phyloP scores from a whole-genome alignment of 1,284 basidiomycete genomes.

The Ceratobasidium sp. region DNA sequence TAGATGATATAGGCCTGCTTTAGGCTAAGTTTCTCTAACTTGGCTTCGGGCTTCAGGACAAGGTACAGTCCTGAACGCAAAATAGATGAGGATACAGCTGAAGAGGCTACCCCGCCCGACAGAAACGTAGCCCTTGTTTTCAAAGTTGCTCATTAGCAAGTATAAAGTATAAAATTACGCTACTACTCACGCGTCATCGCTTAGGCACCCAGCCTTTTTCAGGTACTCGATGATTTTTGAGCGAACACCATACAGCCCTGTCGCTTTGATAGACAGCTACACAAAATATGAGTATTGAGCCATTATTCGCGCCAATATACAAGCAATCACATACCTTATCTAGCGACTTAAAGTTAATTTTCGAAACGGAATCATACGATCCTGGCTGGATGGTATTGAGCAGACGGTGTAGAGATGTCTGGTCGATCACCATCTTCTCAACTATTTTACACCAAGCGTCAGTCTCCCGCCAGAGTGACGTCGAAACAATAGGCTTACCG shows the following conservation, averaged over 20 bases:
- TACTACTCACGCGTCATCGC: slow-evolving; percentile 58
- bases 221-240: slow-evolving; percentile 69
- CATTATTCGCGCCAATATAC: too few species aligned
- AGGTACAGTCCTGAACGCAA: slow-evolving; percentile 12
- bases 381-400: slow-evolving; percentile 46
- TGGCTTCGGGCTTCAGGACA: background rate
- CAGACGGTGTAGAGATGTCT: slow-evolving; percentile 41
- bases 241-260: slow-evolving; percentile 55
- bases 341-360: slow-evolving; percentile 40
- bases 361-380: slow-evolving; percentile 47
- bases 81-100: background rate
- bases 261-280: slow-evolving; percentile 22
- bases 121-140: slow-evolving; percentile 50
- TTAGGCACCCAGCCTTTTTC: background rate
- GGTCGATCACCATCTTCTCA: slow-evolving; percentile 50
- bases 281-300: background rate
- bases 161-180: background rate
- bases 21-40: background rate
- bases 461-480: too few species aligned
- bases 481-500: slow-evolving; percentile 39
- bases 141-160: slow-evolving; percentile 62
- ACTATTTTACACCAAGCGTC: slow-evolving; percentile 38
- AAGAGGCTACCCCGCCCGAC: background rate
- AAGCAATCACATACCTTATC: slow-evolving; percentile 22
- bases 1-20: slow-evolving; percentile 64